Evolutionary conservation across 371 early-diverging fungal species (phyloP), one percentile per base, ranked within the genome.

Genomic region (Coemansia sp.): DNA sequence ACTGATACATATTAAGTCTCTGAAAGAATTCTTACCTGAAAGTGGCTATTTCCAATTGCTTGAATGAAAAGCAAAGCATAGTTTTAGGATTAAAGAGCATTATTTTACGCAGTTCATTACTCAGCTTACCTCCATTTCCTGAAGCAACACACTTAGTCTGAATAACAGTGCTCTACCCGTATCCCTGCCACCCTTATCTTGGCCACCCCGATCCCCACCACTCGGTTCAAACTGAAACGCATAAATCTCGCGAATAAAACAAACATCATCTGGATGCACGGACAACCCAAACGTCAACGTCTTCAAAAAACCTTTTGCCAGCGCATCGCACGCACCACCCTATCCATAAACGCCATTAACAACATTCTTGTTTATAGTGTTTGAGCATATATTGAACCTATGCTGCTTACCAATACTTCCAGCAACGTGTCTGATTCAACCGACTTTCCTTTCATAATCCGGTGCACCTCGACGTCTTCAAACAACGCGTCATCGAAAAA

Each of bases 171-270:
- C 48, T 9, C n/a, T 26, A 3, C 48, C 60, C 9, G 28, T 30
- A 33, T 5, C 16, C 6, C 11, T 11, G 11, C 4, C 20, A 5
- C 8, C 9, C 1, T 59, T 16, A 20, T 20, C 16, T 23, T 5
- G 25, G 1, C 59, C 14, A 5, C 3, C n/a, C n/a, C 14, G 26
- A 11, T 26, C 16, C 1, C 14, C 26, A n/a, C n/a, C 9, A 3
- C 14, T 52, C 16, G 42, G 21, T 18, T 67, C 39, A 26, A 50
- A 57, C 33, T 69, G 65, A 51, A 78, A 78, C 14, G 73, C 69
- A 56, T 78, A 78, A 16, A 78, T 50, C 50, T 78, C 78, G 37
- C 78, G 75, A 3, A 78, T 62, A 54, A 54, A 74, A 11, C 64
- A 48, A 18, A 65, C 44, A 20, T 69, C 62, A 14, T 25, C 23